Conservation (phyloP, 768 basidiomycete genomes). For the Auriculariales sp. region DNA sequence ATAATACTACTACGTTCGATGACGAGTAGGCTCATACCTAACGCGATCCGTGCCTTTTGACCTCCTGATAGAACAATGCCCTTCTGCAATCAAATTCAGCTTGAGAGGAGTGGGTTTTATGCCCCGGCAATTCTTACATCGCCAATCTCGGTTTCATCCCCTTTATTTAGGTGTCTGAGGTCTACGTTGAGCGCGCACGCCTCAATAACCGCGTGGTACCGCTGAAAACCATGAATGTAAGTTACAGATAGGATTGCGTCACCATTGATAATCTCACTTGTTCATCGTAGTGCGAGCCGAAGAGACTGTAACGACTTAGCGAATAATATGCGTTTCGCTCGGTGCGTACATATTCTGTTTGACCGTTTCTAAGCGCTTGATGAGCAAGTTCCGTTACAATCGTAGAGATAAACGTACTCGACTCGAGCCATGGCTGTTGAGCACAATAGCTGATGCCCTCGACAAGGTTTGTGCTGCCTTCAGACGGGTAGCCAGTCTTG, state of each 20-base stretch:
- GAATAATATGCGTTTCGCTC: not conserved
- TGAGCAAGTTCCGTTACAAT: not conserved
- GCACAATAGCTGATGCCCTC: not conserved
- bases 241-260: too few species aligned
- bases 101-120: not conserved
- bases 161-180: conserved; percentile 58
- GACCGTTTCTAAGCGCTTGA: conserved; percentile 53
- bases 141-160: conserved; percentile 55
- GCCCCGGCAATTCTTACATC: not conserved
- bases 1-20: not conserved
- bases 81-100: not conserved
- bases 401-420: not conserved
- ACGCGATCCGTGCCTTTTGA: conserved; percentile 55
- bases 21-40: conserved; percentile 13
- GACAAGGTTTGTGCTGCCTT: conserved; percentile 18
- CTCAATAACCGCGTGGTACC: conserved; percentile 54
- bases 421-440: not conserved
- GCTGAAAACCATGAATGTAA: conserved; percentile 5
- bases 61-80: conserved; percentile 51
- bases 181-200: conserved; percentile 63
- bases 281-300: conserved; percentile 35
- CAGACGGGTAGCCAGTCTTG: conserved; percentile 21
- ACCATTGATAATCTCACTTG: conserved; percentile 14
- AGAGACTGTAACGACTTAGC: conserved; percentile 25
- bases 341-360: conserved; percentile 49